A percentile compares a stretch with the other conserved stretches of the same genome.
These are phyloP conservation scores for Inga leiocalycina DNA, from an alignment of 306 rosid genomes.

Conservation along the genomic window DNA sequence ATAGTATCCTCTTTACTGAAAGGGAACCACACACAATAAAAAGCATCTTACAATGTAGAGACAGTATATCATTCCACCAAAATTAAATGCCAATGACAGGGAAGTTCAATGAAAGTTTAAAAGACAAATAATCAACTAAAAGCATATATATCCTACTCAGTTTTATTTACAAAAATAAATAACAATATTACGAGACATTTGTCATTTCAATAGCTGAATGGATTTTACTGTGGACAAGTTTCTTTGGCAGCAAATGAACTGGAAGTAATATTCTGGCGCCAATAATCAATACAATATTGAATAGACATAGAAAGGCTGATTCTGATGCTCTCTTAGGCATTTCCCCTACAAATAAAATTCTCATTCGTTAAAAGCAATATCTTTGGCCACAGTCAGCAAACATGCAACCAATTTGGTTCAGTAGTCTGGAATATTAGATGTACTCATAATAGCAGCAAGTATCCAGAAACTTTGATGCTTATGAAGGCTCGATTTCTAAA, in stretches of 20 bases:
- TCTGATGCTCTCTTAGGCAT: slow-evolving; percentile 60
- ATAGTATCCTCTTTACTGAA: neutral
- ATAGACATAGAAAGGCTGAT: slow-evolving; percentile 55
- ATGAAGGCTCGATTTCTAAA: neutral
- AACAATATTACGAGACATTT: slow-evolving; percentile 48
- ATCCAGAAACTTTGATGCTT: neutral
- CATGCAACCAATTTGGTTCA: neutral
- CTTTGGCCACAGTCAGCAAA: slow-evolving; percentile 2
- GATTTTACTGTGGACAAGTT: slow-evolving; percentile 71
- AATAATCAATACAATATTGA: slow-evolving; percentile 66
- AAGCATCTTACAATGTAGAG: slow-evolving; percentile 7
- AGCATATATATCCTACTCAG: neutral
- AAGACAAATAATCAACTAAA: slow-evolving; percentile 16
- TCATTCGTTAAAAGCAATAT: slow-evolving; percentile 31
- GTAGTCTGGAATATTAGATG: neutral
- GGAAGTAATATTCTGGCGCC: slow-evolving; percentile 70
- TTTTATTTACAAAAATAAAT: neutral
- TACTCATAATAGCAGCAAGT: neutral
- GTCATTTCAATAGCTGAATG: slow-evolving; percentile 77
- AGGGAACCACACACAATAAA: neutral
- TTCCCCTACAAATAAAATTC: slow-evolving; percentile 51
- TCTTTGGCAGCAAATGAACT: slow-evolving; percentile 74
- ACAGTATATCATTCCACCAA: slow-evolving; percentile 20
- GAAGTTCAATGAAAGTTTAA: neutral
- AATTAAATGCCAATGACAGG: neutral